Conservation (phyloP, 2,329 filamentous ascomycete species). For the Sporothrix curviconia region DNA sequence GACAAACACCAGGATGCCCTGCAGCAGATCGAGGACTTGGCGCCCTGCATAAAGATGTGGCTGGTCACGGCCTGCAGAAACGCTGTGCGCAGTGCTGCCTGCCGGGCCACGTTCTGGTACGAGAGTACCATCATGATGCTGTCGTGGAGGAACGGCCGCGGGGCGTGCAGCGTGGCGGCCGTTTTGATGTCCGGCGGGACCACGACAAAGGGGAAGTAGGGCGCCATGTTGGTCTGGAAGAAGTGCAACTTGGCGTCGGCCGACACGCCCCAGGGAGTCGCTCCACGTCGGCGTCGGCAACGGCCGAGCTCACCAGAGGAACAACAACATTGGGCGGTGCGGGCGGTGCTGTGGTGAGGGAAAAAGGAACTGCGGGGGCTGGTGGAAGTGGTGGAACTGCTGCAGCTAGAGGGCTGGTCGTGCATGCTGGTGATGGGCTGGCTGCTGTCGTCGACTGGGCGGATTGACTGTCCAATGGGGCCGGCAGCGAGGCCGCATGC, state of each 20-base stretch:
- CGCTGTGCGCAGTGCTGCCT: background rate
- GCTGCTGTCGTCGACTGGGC: background rate
- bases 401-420: background rate
- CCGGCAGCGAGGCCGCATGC: background rate
- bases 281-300: no score
- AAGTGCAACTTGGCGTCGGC: background rate
- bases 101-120: background rate
- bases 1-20: background rate
- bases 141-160: background rate
- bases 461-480: background rate
- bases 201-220: background rate
- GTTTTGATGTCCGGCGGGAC: background rate
- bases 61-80: background rate
- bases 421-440: background rate
- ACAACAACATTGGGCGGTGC: no score
- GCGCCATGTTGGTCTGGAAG: background rate
- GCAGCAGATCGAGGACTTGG: background rate
- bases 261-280: background rate
- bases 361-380: background rate
- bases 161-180: background rate
- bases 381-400: background rate
- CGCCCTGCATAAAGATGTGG: background rate
- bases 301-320: no score
- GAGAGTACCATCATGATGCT: background rate
- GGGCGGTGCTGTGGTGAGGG: no score